Evolutionary conservation across 805 yeast genomes (phyloP).

Genomic region (Maudiozyma barnettii): DNA sequence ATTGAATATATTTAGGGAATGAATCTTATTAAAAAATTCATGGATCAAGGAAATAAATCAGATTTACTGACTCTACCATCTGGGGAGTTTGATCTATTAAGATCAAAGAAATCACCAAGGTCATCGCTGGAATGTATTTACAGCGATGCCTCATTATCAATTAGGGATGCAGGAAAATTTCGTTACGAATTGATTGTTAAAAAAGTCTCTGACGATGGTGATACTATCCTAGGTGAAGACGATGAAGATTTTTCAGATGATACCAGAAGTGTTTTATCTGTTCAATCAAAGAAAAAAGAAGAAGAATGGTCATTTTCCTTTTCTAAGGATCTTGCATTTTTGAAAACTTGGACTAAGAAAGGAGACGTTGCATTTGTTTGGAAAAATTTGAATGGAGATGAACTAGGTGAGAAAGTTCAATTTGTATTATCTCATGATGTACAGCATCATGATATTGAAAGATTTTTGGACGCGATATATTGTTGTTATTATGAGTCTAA

Average conservation of each 20-base stretch:
- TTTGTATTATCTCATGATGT: conserved; percentile 59
- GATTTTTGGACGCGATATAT: conserved; percentile 52
- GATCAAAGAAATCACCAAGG: conserved; percentile 75
- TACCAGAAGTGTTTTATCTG: conserved; percentile 26
- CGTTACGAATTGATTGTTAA: conserved; percentile 63
- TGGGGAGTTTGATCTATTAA: conserved; percentile 66
- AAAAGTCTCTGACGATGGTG: conserved; percentile 61
- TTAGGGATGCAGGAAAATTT: conserved; percentile 57
- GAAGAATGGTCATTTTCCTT: conserved; percentile 71
- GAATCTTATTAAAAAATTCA: conserved; percentile 65
- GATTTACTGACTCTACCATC: conserved; percentile 62
- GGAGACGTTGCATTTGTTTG: conserved; percentile 59
- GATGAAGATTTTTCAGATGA: conserved; percentile 36
- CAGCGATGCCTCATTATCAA: conserved; percentile 67
- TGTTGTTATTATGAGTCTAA: conserved; percentile 71
- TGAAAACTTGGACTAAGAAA: conserved; percentile 41
- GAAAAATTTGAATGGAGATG: conserved; percentile 79
- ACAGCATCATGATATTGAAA: conserved; percentile 41
- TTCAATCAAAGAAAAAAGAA: conserved; percentile 27
- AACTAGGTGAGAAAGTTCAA: conserved; percentile 70
- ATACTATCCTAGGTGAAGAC: conserved; percentile 40
- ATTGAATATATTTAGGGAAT: conserved; percentile 26
- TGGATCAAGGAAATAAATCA: conserved; percentile 47
- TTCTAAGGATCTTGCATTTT: conserved; percentile 48
- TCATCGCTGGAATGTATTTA: conserved; percentile 78